These are phyloP conservation scores for Fistulina hepatica DNA, from an alignment of 1,284 basidiomycete genomes.

Conservation along the genomic window DNA sequence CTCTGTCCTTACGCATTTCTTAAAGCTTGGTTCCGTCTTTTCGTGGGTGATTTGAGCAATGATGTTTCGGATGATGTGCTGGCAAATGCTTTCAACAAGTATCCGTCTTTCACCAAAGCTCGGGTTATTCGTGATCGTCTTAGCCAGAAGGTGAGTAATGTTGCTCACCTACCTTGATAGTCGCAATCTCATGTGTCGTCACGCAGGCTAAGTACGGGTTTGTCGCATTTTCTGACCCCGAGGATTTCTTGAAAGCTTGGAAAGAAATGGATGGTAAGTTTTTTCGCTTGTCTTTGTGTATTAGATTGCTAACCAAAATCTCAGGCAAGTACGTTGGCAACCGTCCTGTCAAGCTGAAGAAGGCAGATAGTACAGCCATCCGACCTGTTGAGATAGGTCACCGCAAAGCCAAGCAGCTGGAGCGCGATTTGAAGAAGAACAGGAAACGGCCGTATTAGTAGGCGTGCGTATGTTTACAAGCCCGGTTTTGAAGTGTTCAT, in stretches of 20 bases:
- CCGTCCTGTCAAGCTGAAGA: slow-evolving; percentile 84
- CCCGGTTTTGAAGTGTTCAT: no score
- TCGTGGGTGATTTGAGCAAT: slow-evolving; percentile 96
- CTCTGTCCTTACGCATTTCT: slow-evolving; percentile 3
- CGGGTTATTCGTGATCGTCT: slow-evolving; percentile 89
- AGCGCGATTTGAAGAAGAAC: slow-evolving; percentile 76
- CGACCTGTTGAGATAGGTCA: slow-evolving; percentile 90
- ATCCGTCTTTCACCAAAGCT: slow-evolving; percentile 87
- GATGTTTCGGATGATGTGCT: slow-evolving; percentile 95
- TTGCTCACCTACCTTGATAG: neutral
- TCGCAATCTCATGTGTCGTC: slow-evolving; percentile 8
- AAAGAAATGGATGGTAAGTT: slow-evolving; percentile 95
- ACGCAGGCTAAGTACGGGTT: slow-evolving; percentile 91
- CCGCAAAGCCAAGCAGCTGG: slow-evolving; percentile 74
- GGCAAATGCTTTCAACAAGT: slow-evolving; percentile 86
- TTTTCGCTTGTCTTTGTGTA: slow-evolving; percentile 3
- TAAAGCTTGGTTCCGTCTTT: slow-evolving; percentile 92
- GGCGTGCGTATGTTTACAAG: no score
- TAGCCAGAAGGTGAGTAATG: slow-evolving; percentile 64
- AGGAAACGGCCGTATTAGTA: slow-evolving; percentile 66
- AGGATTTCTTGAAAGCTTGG: slow-evolving; percentile 98
- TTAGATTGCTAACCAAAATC: slow-evolving; percentile 8
- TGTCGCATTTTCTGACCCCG: slow-evolving; percentile 95
- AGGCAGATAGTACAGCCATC: slow-evolving; percentile 74
- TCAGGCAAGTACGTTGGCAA: slow-evolving; percentile 95